phyloP scores from a whole-genome alignment of 305 asterid genomes.

The Rubia balearica region DNA sequence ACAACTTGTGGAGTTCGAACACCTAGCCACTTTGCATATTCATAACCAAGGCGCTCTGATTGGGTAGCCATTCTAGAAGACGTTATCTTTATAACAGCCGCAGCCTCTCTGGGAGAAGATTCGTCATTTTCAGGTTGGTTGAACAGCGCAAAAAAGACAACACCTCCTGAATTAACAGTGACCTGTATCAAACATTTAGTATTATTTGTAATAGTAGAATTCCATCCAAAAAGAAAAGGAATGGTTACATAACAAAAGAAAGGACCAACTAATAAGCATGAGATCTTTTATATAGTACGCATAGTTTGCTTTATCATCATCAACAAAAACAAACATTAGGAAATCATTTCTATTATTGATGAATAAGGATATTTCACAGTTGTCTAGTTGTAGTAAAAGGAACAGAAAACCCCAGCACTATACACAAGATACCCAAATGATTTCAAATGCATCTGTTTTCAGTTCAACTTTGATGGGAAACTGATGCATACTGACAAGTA shows the following conservation, averaged over 20 bases:
- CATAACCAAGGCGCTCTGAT: constrained; percentile 96
- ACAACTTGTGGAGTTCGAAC: constrained; percentile 96
- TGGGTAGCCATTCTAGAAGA: constrained; percentile 99
- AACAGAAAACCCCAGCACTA: background rate
- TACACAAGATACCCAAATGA: background rate
- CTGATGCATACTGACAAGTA: constrained; percentile 8
- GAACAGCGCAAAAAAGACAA: constrained; percentile 88
- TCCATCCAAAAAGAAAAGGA: background rate
- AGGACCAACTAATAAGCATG: background rate
- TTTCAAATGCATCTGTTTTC: background rate
- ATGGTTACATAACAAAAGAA: background rate
- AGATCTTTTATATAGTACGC: background rate
- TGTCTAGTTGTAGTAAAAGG: background rate
- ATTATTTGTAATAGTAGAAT: constrained; percentile 12
- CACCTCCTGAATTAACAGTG: constrained; percentile 99
- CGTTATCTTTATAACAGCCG: constrained; percentile 91
- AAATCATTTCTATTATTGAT: background rate
- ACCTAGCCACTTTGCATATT: constrained; percentile 98
- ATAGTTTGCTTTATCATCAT: background rate
- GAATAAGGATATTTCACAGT: background rate
- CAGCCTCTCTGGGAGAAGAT: constrained; percentile 72
- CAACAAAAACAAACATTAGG: background rate
- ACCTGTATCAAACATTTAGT: constrained; percentile 44
- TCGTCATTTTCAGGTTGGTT: constrained; percentile 63
- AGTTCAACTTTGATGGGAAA: background rate